Conservation (phyloP, 1,139 yeast species). For the Pichiaceae sp. region DNA sequence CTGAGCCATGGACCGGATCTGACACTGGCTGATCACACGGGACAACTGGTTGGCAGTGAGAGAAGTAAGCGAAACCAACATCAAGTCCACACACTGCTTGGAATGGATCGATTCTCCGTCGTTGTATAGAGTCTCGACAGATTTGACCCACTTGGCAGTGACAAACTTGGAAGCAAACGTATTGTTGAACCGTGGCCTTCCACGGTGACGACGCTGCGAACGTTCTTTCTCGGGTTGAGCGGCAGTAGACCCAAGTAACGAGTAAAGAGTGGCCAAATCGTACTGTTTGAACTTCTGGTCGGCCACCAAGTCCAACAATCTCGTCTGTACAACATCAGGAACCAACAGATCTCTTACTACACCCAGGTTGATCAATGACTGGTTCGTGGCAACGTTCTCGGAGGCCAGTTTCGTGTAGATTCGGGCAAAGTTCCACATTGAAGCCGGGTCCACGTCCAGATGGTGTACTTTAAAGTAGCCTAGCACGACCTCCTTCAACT, state of each 20-base stretch:
- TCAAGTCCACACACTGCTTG: conserved; percentile 35
- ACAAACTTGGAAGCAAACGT: conserved; percentile 49
- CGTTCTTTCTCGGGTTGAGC: conserved; percentile 4
- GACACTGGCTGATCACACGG: conserved; percentile 33
- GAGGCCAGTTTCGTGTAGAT: conserved; percentile 35
- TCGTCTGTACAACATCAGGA: conserved; percentile 39
- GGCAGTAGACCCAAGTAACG: conserved; percentile 27
- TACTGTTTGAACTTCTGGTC: conserved; percentile 34
- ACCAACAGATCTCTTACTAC: conserved; percentile 44
- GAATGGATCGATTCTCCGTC: conserved; percentile 49
- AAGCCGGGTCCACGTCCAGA: conserved; percentile 37
- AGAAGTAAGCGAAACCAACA: conserved; percentile 44
- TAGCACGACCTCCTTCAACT: conserved; percentile 43
- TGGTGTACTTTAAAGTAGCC: conserved; percentile 45
- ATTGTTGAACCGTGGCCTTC: conserved; percentile 4
- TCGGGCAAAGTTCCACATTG: conserved; percentile 52
- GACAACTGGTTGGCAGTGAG: conserved; percentile 38
- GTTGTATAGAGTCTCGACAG: conserved; percentile 46
- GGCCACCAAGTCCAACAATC: conserved; percentile 35
- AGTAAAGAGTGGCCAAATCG: conserved; percentile 37
- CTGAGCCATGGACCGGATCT: conserved; percentile 32
- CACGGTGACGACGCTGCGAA: conserved; percentile 1
- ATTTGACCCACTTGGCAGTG: conserved; percentile 45
- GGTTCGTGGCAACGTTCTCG: conserved; percentile 17
- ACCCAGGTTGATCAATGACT: conserved; percentile 31